phyloP scores from a whole-genome alignment of 2,329 filamentous ascomycete genomes.

The Ophiostoma quercus region DNA sequence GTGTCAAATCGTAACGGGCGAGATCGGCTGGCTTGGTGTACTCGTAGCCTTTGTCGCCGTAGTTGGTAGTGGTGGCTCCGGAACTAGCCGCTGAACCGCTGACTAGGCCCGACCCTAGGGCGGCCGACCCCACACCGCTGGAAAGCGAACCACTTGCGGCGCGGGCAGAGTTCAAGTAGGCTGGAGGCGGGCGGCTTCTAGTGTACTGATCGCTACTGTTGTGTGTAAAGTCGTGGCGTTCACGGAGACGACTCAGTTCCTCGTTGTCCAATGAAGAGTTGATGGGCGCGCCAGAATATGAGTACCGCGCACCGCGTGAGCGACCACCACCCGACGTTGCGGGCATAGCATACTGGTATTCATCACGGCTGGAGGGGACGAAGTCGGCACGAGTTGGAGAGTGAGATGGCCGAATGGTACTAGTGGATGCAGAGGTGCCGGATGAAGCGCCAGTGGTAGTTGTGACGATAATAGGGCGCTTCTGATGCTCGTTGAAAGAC shows the following conservation, averaged over 20 bases:
- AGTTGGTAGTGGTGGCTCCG: constrained; percentile 38
- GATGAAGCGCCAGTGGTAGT: constrained; percentile 40
- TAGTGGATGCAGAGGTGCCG: constrained; percentile 27
- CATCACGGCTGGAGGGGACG: constrained; percentile 46
- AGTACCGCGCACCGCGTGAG: constrained; percentile 42
- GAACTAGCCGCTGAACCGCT: constrained; percentile 19
- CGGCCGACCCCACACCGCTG: constrained; percentile 9
- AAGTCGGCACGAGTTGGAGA: constrained; percentile 40
- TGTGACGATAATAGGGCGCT: constrained; percentile 54
- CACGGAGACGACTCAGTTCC: constrained; percentile 47
- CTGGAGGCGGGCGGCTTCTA: constrained; percentile 40
- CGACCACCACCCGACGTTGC: constrained; percentile 48
- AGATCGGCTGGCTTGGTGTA: constrained; percentile 60
- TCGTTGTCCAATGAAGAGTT: constrained; percentile 48
- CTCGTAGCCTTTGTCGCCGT: constrained; percentile 56
- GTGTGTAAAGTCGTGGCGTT: constrained; percentile 40
- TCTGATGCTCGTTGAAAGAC: constrained; percentile 46
- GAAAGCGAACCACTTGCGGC: constrained; percentile 36
- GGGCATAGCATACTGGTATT: constrained; percentile 53
- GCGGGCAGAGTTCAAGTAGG: constrained; percentile 43
- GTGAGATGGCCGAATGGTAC: not conserved
- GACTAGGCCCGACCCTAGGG: constrained; percentile 9
- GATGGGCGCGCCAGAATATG: constrained; percentile 39
- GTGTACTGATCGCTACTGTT: constrained; percentile 35
- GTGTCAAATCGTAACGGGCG: constrained; percentile 56